Conservation (phyloP, 1,284 basidiomycete genomes). For the Kalmanozyma brasiliensis region DNA sequence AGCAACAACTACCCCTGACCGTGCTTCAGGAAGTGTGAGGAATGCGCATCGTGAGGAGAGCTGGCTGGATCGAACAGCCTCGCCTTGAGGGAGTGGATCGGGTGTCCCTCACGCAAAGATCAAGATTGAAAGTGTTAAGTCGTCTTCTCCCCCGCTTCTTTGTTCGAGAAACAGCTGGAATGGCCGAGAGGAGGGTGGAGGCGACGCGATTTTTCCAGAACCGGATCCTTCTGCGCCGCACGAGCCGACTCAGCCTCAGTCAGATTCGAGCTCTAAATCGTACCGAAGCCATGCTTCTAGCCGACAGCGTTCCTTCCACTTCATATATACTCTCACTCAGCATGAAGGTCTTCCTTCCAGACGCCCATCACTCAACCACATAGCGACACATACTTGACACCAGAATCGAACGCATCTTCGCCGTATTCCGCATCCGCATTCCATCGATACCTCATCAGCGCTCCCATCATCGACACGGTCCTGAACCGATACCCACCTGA, state of each 20-base stretch:
- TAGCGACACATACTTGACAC: too few relatives aligned
- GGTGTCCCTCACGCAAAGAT: too few relatives aligned
- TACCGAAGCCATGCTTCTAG: background rate
- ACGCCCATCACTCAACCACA: background rate
- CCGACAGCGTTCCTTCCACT: background rate
- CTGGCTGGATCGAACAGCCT: too few relatives aligned
- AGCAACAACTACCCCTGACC: too few relatives aligned
- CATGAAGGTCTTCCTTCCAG: background rate
- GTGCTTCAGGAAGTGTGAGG: too few relatives aligned
- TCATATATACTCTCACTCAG: constrained; percentile 1
- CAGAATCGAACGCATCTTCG: background rate
- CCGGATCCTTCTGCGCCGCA: background rate
- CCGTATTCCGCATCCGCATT: background rate
- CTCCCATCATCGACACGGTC: background rate
- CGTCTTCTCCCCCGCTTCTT: background rate
- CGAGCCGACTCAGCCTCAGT: too few relatives aligned
- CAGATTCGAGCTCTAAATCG: too few relatives aligned
- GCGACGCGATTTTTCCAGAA: constrained; percentile 7
- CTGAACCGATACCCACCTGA: background rate
- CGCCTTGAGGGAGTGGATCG: too few relatives aligned
- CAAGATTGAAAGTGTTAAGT: background rate
- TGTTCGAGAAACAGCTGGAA: constrained; percentile 46
- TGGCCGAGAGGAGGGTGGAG: constrained; percentile 34
- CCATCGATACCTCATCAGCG: background rate
- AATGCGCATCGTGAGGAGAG: too few relatives aligned